Base-by-base conservation (phyloP, 768 basidiomycete species). In the Phylloporus sp. region DNA sequence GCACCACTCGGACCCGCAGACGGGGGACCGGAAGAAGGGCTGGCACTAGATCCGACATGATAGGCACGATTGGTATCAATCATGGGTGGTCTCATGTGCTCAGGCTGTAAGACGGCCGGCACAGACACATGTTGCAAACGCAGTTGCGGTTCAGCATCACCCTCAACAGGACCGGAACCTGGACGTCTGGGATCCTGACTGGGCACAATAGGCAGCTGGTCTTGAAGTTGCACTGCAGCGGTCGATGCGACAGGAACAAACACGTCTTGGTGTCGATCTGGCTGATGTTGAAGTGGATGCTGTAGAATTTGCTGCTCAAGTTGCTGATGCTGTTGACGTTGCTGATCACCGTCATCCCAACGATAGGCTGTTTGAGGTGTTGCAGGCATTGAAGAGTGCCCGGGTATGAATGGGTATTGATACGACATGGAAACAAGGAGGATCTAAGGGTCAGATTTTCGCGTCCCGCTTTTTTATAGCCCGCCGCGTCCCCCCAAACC, bases 341-440 rank as follows among this genome's bases (percentile, higher is more conserved):
- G 62, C 13, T 57, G 53, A 14, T 65, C 23, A 69, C 58, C 69
- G 66, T 71, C 72, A 70, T 70, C 67, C 69, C 70, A 70, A 46
- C 70, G 70, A 64, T 60, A 72, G 45, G 53, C 54, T 37, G 62
- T 67, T 57, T 68, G 69, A 10, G 78, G 76, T 11, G 77, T 77
- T 22, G 76, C 61, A 37, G 78, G 72, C 55, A 68, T 69, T 23
- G 77, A 74, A 61, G 70, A 70, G 59, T 71, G 67, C 62, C 76
- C 76, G 58, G 65, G 66, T 54, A 68, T 61, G 65, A 70, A 73
- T 54, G 73, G 71, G 54, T 61, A 72, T 52, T 71, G 70, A 66
- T 72, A 77, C 60, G 77, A 76, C 76, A 77, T 78, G 64, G 61
- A 54, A 55, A 58, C 59, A 59, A 57, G 66, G 61, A 58, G 54